Evolutionary conservation across 2,329 filamentous ascomycete species (phyloP).

Genomic region (Talaromyces piceae): DNA sequence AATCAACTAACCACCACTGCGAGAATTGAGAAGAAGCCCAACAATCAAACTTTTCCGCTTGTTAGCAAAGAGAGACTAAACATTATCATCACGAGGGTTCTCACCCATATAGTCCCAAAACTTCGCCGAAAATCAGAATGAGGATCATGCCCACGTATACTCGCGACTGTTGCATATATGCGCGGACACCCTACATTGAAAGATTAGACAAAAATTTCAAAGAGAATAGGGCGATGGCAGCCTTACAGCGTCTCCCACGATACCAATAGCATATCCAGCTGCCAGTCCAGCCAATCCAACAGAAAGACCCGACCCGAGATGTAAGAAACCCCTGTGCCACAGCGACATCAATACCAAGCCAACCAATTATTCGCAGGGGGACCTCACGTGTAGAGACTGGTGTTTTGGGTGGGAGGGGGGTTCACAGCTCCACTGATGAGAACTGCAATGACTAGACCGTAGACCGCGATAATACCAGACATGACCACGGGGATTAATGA

Average conservation of each 20-base stretch:
- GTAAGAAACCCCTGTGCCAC: conserved; percentile 69
- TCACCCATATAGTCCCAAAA: conserved; percentile 92
- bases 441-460: conserved; percentile 92
- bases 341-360: conserved; percentile 16
- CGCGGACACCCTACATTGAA: conserved; percentile 60
- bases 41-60: conserved; percentile 67
- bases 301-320: conserved; percentile 80
- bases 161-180: conserved; percentile 92
- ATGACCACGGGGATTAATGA: conserved; percentile 60
- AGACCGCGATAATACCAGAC: conserved; percentile 98
- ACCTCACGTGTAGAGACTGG: conserved; percentile 75
- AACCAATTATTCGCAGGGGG: neutral
- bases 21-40: conserved; percentile 81
- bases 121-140: conserved; percentile 97
- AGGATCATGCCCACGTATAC: conserved; percentile 98
- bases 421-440: conserved; percentile 86
- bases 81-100: conserved; percentile 24
- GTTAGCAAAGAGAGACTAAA: neutral
- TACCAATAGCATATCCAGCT: conserved; percentile 91
- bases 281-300: conserved; percentile 90
- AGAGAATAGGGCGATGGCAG: conserved; percentile 16
- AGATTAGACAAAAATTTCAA: neutral
- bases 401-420: conserved; percentile 59
- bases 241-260: conserved; percentile 80
- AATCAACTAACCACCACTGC: conserved; percentile 32